Evolutionary conservation across 352 stramenopile genomes (phyloP), one percentile per base, ranked within the genome.

Genomic region (Phytophthora palmivora): DNA sequence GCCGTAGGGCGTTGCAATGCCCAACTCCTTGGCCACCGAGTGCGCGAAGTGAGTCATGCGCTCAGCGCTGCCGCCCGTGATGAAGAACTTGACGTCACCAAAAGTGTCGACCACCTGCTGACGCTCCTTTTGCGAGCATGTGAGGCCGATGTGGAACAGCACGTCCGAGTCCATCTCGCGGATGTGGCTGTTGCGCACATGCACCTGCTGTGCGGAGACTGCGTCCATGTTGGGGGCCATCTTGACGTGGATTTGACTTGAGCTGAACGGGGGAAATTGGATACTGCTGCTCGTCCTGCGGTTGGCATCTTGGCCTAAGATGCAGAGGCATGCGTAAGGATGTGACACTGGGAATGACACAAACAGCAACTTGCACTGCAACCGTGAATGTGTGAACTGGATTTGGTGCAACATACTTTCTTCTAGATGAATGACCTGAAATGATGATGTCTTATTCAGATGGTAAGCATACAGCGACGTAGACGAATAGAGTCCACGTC

Each of bases 41-140:
- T 78, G 45, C 6, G 86, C 84, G 28, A 95, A 92, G 46, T 80
- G 65, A 34, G 73, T 84, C 81, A 93, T 93, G 76, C 86, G 86
- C 30, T 89, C 79, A 30, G 82, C 76, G 48, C 77, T 92, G 36
- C 86, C 86, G 55, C 86, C 84, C 10, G 79, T 83, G 36, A 90
- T 48, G 54, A 95, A 91, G 64, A 95, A 95, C 62, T 87, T 81
- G 60, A 92, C 82, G 53, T 93, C 78, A 37, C 82, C 79, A 52
- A 93, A 93, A 41, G 83, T 73, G 34, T 67, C 59, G 43, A 49
- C 51, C 49, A 91, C 48, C 42, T 76, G 48, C 47, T 77, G 55
- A 39, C 76, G 69, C 41, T 89, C 76, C 19, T 88, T 66, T 19
- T 59, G 58, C 15, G 74, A 77, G 58, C 70, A 90, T 39, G 80